Percentiles rank a stretch among this genome's conserved stretches.
Conservation (phyloP, 2,329 filamentous ascomycete genomes). For the Fusarium incarnatum region DNA sequence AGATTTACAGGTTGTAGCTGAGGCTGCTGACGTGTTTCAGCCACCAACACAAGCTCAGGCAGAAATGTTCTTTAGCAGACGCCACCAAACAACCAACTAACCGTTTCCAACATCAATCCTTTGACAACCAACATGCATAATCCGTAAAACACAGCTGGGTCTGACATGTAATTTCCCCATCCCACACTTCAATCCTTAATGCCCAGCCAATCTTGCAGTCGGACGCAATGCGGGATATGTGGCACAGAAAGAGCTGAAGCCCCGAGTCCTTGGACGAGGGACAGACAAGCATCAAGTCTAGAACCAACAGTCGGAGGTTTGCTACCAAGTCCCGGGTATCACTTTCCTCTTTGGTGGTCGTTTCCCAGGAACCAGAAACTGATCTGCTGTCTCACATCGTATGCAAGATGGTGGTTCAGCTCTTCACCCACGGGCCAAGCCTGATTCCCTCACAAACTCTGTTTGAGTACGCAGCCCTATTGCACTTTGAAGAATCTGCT, state of each 20-base stretch:
- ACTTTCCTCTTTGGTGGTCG: constrained; percentile 14
- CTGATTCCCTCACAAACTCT: constrained; percentile 18
- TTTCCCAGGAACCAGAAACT: constrained; percentile 21
- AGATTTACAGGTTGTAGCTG: neutral
- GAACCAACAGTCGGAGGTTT: constrained; percentile 1
- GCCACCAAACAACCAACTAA: neutral
- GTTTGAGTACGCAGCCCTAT: neutral
- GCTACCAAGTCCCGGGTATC: neutral
- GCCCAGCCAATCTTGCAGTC: neutral
- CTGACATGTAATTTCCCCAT: neutral
- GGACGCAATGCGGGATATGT: neutral
- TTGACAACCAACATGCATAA: constrained; percentile 3
- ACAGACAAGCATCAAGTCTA: constrained; percentile 7
- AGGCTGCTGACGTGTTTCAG: constrained; percentile 17
- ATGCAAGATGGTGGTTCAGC: constrained; percentile 27
- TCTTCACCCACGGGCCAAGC: constrained; percentile 15
- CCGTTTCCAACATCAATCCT: constrained; percentile 10
- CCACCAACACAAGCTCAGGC: constrained; percentile 6
- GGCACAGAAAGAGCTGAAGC: constrained; percentile 16
- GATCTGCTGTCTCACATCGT: neutral
- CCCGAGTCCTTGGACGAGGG: constrained; percentile 10
- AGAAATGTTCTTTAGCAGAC: constrained; percentile 2
- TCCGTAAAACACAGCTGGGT: neutral
- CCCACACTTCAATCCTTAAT: neutral
- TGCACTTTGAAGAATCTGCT: constrained; percentile 8